Conservation (phyloP, 768 basidiomycete genomes). For the Sporobolomyces pararoseus region DNA sequence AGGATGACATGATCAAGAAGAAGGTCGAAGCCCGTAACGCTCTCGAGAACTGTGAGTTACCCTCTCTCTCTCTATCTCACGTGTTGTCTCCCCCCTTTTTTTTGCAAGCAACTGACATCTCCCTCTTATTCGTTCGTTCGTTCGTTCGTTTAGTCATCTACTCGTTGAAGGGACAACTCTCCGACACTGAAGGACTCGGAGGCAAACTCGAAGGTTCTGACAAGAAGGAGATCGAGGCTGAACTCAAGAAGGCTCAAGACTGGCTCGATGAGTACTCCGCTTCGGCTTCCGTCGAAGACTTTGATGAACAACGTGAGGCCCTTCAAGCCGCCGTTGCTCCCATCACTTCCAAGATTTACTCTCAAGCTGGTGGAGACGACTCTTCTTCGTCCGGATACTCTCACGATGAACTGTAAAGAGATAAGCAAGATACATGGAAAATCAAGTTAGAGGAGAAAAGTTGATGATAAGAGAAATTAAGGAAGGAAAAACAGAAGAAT, state of each 20-base stretch:
- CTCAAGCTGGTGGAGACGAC: slow-evolving; percentile 52
- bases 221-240: slow-evolving; percentile 55
- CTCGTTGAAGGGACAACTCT: slow-evolving; percentile 79
- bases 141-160: slow-evolving; percentile 63
- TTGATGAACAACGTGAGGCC: slow-evolving; percentile 72
- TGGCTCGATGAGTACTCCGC: slow-evolving; percentile 85
- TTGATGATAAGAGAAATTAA: neutral
- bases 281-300: slow-evolving; percentile 72
- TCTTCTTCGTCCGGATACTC: slow-evolving; percentile 53
- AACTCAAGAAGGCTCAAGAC: slow-evolving; percentile 81
- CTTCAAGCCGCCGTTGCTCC: slow-evolving; percentile 71
- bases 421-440: neutral
- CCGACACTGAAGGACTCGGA: slow-evolving; percentile 80
- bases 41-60: slow-evolving; percentile 59
- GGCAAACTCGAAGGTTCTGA: slow-evolving; percentile 57
- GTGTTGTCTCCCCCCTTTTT: neutral
- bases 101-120: neutral
- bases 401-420: slow-evolving; percentile 58
- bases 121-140: neutral
- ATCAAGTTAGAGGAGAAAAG: neutral
- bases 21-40: slow-evolving; percentile 58
- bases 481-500: neutral
- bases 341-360: slow-evolving; percentile 66
- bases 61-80: slow-evolving; percentile 47
- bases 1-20: slow-evolving; percentile 56